Evolutionary conservation across 129 eudicot genomes (phyloP), one percentile per base, ranked within the genome.

Genomic region (Deinandra increscens): DNA sequence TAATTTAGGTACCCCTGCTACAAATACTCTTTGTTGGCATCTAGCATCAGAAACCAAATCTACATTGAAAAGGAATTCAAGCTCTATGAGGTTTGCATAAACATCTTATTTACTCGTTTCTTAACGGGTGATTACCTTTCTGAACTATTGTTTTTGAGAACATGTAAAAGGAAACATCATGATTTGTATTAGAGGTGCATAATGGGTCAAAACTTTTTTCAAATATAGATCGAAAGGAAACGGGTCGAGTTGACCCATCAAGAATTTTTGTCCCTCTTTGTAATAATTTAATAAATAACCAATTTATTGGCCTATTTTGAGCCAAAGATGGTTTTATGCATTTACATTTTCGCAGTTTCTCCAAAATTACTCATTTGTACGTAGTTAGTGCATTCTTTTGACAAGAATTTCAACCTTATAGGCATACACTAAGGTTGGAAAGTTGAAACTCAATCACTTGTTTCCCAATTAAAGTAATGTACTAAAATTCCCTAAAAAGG

Each of bases 1-100:
- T 36, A 19, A 73, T 70, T 18, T 71, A 93, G 99, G 90, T 38
- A 81, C 87, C 61, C 87, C 95, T 9, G 75, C 95, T 45, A 77
- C 97, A 75, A 93, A 81, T 60, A 87, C 99, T 73, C 88, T 93
- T 26, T 83, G 88, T 54, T 93, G 99, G 99, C 99, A 93, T 90
- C 76, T 93, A 74, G 97, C 95, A 38, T 84, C 99, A 11, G 99
- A 84, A 80, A 81, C 88, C 17, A 84, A 85, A 69, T 80, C 97
- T 19, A 84, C 97, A 13, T 65, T 89, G 71, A 86, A 79, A 81
- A 82, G 87, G 66, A 75, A 65, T 65, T 80, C 87, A 41, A 74
- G 68, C 60, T 60, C 84, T 42, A 60, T 72, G 48, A 69, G 79
- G 83, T 76, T 33, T 72, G 58, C 66, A 2, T 69, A 48, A 48